phyloP scores from a whole-genome alignment of 2,329 filamentous ascomycete genomes.

The Fusarium siculi region DNA sequence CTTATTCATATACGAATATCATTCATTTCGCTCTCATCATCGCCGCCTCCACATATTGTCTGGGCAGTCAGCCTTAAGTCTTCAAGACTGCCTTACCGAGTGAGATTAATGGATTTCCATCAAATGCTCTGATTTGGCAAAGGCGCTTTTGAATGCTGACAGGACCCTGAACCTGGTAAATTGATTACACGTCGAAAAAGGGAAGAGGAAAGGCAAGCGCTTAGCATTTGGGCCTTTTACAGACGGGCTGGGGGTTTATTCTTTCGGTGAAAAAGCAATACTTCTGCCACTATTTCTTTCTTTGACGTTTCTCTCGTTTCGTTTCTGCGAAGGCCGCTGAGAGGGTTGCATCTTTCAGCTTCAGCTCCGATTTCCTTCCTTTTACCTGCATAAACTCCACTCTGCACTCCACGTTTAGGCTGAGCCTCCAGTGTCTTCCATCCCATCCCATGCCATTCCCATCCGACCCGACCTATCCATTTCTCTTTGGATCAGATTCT shows the following conservation, averaged over 20 bases:
- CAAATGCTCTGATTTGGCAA: conserved; percentile 22
- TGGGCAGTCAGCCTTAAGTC: conserved; percentile 31
- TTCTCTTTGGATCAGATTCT: neutral
- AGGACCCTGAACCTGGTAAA: conserved; percentile 19
- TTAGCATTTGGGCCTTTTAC: neutral
- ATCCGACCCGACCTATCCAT: neutral
- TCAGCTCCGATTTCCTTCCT: conserved; percentile 4
- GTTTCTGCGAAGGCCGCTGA: neutral
- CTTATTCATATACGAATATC: neutral
- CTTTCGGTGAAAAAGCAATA: neutral
- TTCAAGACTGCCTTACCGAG: conserved; percentile 28
- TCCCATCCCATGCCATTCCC: conserved; percentile 1
- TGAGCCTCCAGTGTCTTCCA: conserved; percentile 15
- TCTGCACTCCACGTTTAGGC: conserved; percentile 32
- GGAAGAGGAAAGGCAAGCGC: neutral
- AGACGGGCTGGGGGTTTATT: neutral
- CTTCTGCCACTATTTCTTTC: neutral
- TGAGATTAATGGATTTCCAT: conserved; percentile 14
- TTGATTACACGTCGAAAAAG: conserved; percentile 7
- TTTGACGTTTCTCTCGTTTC: neutral
- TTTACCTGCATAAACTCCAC: conserved; percentile 39
- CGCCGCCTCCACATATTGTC: neutral
- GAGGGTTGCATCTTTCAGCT: conserved; percentile 9
- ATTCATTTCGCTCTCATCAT: neutral
- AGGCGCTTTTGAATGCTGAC: conserved; percentile 32